These are phyloP conservation scores for Colletotrichum sidae DNA, from an alignment of 2,329 filamentous ascomycete genomes.

Conservation along the genomic window DNA sequence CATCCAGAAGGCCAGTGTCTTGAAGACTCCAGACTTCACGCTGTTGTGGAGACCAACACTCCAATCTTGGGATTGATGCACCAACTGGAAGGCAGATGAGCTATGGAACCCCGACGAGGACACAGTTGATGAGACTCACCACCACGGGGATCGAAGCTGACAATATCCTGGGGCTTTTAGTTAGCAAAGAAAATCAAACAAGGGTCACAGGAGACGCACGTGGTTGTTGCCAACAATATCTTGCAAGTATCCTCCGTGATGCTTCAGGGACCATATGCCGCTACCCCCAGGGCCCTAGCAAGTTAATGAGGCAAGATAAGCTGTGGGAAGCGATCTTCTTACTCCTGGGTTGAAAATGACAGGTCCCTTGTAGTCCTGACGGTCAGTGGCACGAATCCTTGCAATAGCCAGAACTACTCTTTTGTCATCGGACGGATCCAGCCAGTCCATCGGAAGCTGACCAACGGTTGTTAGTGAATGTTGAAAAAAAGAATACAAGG, in stretches of 20 bases:
- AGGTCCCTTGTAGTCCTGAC: constrained; percentile 42
- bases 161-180: constrained; percentile 52
- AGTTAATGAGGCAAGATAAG: neutral
- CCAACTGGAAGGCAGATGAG: constrained; percentile 48
- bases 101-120: neutral
- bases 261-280: constrained; percentile 50
- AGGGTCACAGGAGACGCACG: constrained; percentile 43
- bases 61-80: constrained; percentile 60
- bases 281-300: constrained; percentile 62
- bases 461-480: neutral
- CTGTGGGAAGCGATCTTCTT: constrained; percentile 17
- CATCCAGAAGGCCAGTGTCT: constrained; percentile 58
- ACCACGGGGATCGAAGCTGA: constrained; percentile 64
- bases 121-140: constrained; percentile 41
- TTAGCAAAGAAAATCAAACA: neutral
- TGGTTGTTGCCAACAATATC: constrained; percentile 59
- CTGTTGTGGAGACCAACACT: constrained; percentile 62
- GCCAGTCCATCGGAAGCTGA: constrained; percentile 52
- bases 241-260: constrained; percentile 50
- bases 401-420: constrained; percentile 48
- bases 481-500: neutral
- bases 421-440: constrained; percentile 42
- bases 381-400: constrained; percentile 47
- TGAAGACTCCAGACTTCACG: constrained; percentile 56
- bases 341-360: constrained; percentile 52